Percentiles rank a stretch among this genome's conserved stretches.
Evolutionary conservation across 2,329 filamentous ascomycete genomes (phyloP).

Genomic region (Beauveria brongniartii): DNA sequence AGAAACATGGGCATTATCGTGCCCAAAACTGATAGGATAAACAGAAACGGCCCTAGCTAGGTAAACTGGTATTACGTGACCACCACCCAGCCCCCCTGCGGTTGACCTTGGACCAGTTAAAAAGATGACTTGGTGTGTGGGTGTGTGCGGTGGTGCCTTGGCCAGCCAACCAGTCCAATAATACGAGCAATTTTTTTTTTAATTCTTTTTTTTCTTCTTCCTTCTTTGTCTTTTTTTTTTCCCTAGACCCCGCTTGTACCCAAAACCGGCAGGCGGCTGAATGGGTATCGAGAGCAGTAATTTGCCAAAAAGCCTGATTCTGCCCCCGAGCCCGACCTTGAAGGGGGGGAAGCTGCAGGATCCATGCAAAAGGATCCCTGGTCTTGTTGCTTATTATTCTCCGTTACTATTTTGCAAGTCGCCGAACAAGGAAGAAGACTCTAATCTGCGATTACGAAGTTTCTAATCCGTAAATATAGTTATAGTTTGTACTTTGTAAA

Average conservation of each 20-base stretch:
- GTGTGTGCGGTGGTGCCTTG: not conserved
- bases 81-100: not conserved
- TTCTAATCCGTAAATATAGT: too few relatives aligned
- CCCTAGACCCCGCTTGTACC: not conserved
- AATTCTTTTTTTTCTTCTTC: not conserved
- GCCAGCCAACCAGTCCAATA: not conserved
- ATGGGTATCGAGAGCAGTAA: not conserved
- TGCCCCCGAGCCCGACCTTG: not conserved
- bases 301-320: not conserved
- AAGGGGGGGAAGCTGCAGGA: not conserved
- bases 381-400: not conserved
- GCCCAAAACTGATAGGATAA: not conserved
- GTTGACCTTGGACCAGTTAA: not conserved
- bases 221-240: not conserved
- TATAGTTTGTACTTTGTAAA: too few relatives aligned
- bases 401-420: not conserved
- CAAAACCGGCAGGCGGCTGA: not conserved
- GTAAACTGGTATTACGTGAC: not conserved
- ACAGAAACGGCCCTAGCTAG: not conserved
- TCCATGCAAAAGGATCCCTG: constrained; percentile 1
- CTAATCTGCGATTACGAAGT: not conserved
- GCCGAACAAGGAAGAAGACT: not conserved
- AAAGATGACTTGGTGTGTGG: not conserved
- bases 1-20: constrained; percentile 1
- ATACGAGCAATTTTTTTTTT: constrained; percentile 4